Evolutionary conservation across 1,284 basidiomycete species (phyloP), one percentile per base, ranked within the genome.

Genomic region (Ustilago lituana): DNA sequence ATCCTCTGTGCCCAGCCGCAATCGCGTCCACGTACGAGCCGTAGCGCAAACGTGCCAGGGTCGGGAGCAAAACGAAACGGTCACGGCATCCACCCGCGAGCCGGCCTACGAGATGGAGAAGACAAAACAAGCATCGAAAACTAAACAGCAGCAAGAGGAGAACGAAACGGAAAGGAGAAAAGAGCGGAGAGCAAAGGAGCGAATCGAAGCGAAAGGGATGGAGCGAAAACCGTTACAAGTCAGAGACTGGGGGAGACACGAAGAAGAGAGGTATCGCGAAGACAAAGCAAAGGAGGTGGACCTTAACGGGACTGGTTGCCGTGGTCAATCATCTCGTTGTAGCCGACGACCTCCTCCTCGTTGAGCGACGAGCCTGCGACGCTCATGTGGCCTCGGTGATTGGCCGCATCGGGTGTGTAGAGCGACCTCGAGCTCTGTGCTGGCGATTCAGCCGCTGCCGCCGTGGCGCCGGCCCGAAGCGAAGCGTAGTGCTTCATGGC

Each of bases 281-380:
- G n/a, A 15, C 32, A 26, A 20, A 45, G 23, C 2, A 23, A 29
- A 17, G 14, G 10, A 14, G 19, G 23, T 7, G 19, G 23, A 10
- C 10, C 31, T 60, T 40, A 72, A 41, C 62, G 69, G 22, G 64
- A 67, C 33, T 68, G 59, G 60, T 69, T 69, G 31, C 69, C 69
- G 57, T 72, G 69, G 64, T 72, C 69, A 47, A 72, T 63, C 74
- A 76, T 76, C 58, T 78, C 72, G 52, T 77, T 76, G 74, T 78
- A 79, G 26, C 77, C 77, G 2, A 79, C 77, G 9, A 79, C 77
- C 36, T 79, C 77, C 44, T 79, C 77, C 60, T 79, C 77, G 53
- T 79, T 79, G 50, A 79, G 58, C 37, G 60, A 66, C 35, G 64
- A 73, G 31, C 76, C 73, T 11, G 67, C 73, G 38, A 72, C 60